Evolutionary conservation across 2,329 filamentous ascomycete genomes (phyloP).

Genomic region (Neoarthrinium moseri): DNA sequence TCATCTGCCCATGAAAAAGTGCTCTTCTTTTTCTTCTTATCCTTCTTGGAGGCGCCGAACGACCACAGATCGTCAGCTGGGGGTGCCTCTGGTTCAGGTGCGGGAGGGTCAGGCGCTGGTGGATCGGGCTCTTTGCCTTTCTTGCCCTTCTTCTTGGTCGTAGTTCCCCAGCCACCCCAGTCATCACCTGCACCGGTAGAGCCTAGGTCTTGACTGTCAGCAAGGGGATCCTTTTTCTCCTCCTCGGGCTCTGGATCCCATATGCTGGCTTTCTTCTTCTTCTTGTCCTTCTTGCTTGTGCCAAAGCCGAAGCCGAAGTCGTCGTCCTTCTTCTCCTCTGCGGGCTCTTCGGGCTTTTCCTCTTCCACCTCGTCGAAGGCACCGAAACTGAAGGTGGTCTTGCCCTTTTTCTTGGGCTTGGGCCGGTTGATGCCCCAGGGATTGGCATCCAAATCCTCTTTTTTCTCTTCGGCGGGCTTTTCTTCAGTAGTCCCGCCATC

Average conservation of each 20-base stretch:
- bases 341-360: conserved; percentile 26
- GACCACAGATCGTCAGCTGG: conserved; percentile 19
- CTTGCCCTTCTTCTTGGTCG: conserved; percentile 19
- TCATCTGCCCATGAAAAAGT: conserved; percentile 24
- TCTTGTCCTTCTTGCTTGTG: conserved; percentile 27
- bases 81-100: conserved; percentile 20
- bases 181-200: conserved; percentile 23
- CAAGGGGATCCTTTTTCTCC: conserved; percentile 27
- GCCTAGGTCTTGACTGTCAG: conserved; percentile 20
- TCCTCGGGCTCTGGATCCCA: conserved; percentile 35
- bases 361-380: conserved; percentile 39
- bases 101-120: conserved; percentile 17
- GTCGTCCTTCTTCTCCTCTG: conserved; percentile 29
- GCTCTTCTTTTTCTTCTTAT: conserved; percentile 38
- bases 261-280: conserved; percentile 39
- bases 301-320: conserved; percentile 21
- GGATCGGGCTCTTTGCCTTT: conserved; percentile 22
- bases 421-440: conserved; percentile 46
- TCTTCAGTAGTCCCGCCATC: conserved; percentile 31
- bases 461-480: conserved; percentile 39
- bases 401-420: conserved; percentile 54
- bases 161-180: conserved; percentile 11
- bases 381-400: conserved; percentile 46
- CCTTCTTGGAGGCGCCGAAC: conserved; percentile 27
- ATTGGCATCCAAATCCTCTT: conserved; percentile 41